A percentile compares a stretch with the other conserved stretches of the same genome.
Conservation (phyloP, 192 early-diverging fungal species). For the Umbelopsis ramanniana region DNA sequence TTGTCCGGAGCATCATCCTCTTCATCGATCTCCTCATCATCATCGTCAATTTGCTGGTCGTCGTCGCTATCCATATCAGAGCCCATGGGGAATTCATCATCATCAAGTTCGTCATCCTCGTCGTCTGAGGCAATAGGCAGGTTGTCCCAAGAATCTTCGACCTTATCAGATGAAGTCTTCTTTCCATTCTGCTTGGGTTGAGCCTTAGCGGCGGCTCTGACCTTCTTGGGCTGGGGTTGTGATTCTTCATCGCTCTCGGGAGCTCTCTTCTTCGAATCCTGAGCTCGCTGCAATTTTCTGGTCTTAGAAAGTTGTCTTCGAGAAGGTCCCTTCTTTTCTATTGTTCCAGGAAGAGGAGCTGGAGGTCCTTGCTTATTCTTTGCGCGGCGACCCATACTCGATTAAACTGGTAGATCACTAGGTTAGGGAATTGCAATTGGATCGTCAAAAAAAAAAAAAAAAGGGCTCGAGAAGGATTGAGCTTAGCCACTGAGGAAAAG, state of each 20-base stretch:
- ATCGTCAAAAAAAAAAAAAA: slow-evolving; percentile 19
- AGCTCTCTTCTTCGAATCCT: slow-evolving; percentile 13
- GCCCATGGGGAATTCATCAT: slow-evolving; percentile 37
- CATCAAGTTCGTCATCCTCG: slow-evolving; percentile 42
- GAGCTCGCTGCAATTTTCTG: slow-evolving; percentile 5
- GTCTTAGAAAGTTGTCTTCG: slow-evolving; percentile 1
- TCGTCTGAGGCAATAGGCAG: slow-evolving; percentile 48
- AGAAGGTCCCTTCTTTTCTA: slow-evolving; percentile 14
- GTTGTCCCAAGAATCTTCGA: slow-evolving; percentile 35
- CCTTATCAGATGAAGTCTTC: not conserved
- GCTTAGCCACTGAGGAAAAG: slow-evolving; percentile 8
- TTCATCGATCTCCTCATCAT: slow-evolving; percentile 38
- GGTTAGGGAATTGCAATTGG: not conserved
- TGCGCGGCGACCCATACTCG: slow-evolving; percentile 37
- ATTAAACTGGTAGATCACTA: not conserved
- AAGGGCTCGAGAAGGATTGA: not conserved
- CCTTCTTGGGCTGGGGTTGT: slow-evolving; percentile 20
- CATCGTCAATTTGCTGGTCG: slow-evolving; percentile 8
- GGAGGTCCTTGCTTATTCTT: slow-evolving; percentile 44
- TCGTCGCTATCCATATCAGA: slow-evolving; percentile 54
- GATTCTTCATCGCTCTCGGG: slow-evolving; percentile 9
- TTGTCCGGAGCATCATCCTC: slow-evolving; percentile 50
- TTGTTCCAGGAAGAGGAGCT: slow-evolving; percentile 30
- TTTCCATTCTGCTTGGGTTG: slow-evolving; percentile 26
- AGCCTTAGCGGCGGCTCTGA: slow-evolving; percentile 11